These are phyloP conservation scores for Penicillium macrosclerotiorum DNA, from an alignment of 495 filamentous ascomycete species.

Conservation along the genomic window DNA sequence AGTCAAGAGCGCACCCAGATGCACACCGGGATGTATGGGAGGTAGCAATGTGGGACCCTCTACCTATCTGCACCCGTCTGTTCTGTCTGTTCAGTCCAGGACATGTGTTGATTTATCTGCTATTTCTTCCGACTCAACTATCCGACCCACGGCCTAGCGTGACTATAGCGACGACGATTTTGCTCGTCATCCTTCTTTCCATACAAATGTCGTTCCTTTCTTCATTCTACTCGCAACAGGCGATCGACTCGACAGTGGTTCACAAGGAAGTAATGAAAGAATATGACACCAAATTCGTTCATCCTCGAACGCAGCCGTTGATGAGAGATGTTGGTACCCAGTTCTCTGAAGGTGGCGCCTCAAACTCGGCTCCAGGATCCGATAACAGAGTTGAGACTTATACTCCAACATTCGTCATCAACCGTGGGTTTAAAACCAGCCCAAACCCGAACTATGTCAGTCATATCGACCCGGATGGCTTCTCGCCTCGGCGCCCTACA, in stretches of 20 bases:
- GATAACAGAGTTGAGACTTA: conserved; percentile 65
- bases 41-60: conserved; percentile 87
- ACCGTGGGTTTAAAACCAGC: conserved; percentile 77
- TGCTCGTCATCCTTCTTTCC: conserved; percentile 70
- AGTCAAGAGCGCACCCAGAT: conserved; percentile 81
- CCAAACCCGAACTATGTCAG: conserved; percentile 86
- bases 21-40: conserved; percentile 91
- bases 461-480: conserved; percentile 70
- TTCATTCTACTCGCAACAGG: conserved; percentile 72
- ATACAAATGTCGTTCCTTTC: conserved; percentile 72
- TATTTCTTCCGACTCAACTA: conserved; percentile 75
- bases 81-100: conserved; percentile 93
- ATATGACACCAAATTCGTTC: conserved; percentile 94
- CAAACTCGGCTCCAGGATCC: conserved; percentile 41
- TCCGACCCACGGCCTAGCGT: conserved; percentile 78
- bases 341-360: conserved; percentile 43
- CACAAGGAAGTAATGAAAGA: conserved; percentile 91
- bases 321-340: conserved; percentile 85
- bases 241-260: conserved; percentile 78
- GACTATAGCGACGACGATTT: conserved; percentile 75
- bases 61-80: conserved; percentile 74
- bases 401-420: conserved; percentile 74
- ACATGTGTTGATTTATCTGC: conserved; percentile 82
- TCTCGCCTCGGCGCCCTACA: conserved; percentile 32
- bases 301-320: conserved; percentile 77